Conservation (phyloP, 768 basidiomycete genomes). For the Boletus bicolor region DNA sequence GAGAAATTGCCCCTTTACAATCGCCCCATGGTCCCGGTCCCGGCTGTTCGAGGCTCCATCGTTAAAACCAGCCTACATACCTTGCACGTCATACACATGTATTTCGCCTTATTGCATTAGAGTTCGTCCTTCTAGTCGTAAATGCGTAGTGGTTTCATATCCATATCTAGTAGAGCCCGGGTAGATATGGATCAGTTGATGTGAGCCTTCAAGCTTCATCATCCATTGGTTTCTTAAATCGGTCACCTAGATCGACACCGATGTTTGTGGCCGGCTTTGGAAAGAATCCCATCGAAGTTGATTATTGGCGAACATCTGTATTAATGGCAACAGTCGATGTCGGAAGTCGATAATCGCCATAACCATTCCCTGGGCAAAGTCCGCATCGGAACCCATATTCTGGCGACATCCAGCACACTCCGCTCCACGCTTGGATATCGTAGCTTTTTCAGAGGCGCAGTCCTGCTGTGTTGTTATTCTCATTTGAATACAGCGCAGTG, state of each 20-base stretch:
- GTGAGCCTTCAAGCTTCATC: background rate
- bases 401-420: constrained; percentile 7
- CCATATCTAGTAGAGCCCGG: background rate
- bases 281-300: background rate
- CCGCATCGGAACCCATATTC: constrained; percentile 6
- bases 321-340: background rate
- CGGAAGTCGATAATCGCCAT: constrained; percentile 16
- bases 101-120: background rate
- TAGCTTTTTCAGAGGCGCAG: constrained; percentile 6
- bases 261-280: background rate
- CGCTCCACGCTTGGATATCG: background rate
- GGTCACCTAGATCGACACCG: constrained; percentile 8
- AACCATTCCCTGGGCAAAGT: background rate
- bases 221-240: background rate
- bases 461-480: constrained; percentile 10
- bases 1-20: background rate
- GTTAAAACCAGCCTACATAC: background rate
- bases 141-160: background rate
- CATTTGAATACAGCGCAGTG: constrained; percentile 3
- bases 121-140: background rate
- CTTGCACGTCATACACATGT: too few species aligned
- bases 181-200: background rate
- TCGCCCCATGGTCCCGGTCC: background rate
- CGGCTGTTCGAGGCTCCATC: constrained; percentile 1
- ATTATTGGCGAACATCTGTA: background rate